Conservation (phyloP, 2,329 filamentous ascomycete genomes). For the Colletotrichum orchidophilum region DNA sequence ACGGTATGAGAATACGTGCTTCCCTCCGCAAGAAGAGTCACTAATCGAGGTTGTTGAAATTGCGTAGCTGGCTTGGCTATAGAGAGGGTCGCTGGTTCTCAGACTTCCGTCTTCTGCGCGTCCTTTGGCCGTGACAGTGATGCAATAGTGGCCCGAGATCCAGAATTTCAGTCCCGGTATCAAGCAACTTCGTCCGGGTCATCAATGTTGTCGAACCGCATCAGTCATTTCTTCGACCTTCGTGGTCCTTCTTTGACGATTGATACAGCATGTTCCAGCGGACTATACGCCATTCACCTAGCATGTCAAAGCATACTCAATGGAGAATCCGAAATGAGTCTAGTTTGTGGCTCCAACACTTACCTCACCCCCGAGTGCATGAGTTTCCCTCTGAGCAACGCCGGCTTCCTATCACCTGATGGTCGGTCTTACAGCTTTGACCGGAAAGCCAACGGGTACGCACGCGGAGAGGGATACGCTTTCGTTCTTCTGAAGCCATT, state of each 20-base stretch:
- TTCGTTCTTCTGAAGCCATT: conserved; percentile 68
- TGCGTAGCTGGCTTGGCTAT: conserved; percentile 50
- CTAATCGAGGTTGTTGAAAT: no score
- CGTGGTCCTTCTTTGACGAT: conserved; percentile 64
- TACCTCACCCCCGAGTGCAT: conserved; percentile 65
- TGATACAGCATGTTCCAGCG: conserved; percentile 68
- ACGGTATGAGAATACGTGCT: conserved; percentile 27
- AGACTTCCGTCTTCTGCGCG: conserved; percentile 59
- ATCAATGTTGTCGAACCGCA: conserved; percentile 62
- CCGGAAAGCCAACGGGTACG: conserved; percentile 68
- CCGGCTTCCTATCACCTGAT: conserved; percentile 61
- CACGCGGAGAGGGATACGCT: conserved; percentile 69
- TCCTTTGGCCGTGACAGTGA: conserved; percentile 55
- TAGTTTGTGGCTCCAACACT: conserved; percentile 61
- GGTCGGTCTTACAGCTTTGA: conserved; percentile 65
- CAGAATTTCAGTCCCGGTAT: conserved; percentile 46
- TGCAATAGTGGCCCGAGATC: conserved; percentile 42
- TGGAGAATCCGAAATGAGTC: conserved; percentile 49
- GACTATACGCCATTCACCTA: conserved; percentile 62
- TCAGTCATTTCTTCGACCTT: conserved; percentile 65
- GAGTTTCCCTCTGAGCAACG: conserved; percentile 60
- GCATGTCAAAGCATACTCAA: conserved; percentile 58
- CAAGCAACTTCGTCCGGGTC: conserved; percentile 36
- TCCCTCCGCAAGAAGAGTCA: no score
- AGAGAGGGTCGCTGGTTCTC: conserved; percentile 51